Evolutionary conservation across 805 yeast species (phyloP).

Genomic region (Cephaloascus fragrans): DNA sequence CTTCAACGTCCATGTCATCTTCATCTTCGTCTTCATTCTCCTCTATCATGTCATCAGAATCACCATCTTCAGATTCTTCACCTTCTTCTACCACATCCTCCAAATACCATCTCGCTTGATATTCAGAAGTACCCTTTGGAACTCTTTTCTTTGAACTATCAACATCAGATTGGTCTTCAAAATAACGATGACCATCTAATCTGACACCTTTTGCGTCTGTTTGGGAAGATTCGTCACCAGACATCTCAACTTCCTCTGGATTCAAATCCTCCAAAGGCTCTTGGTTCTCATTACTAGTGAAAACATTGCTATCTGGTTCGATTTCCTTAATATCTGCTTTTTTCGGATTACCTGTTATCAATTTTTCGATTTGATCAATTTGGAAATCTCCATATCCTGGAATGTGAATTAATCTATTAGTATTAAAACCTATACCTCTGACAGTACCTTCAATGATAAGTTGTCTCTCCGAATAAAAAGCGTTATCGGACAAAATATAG

Average conservation of each 20-base stretch:
- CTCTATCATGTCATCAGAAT: slow-evolving; percentile 25
- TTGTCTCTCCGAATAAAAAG: slow-evolving; percentile 13
- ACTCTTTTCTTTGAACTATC: slow-evolving; percentile 9
- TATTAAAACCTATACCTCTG: slow-evolving; percentile 77
- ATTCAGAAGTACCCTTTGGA: slow-evolving; percentile 69
- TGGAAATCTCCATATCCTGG: slow-evolving; percentile 90
- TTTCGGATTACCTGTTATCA: slow-evolving; percentile 14
- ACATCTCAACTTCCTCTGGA: slow-evolving; percentile 44
- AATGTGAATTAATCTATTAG: slow-evolving; percentile 71
- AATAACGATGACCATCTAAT: slow-evolving; percentile 48
- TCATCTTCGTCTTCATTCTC: slow-evolving; percentile 27
- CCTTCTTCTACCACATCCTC: slow-evolving; percentile 38
- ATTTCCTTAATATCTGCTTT: slow-evolving; percentile 8
- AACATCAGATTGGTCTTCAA: slow-evolving; percentile 13
- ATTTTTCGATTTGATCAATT: slow-evolving; percentile 53
- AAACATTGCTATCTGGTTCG: slow-evolving; percentile 17
- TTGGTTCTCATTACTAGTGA: slow-evolving; percentile 28
- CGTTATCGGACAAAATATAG: slow-evolving; percentile 66
- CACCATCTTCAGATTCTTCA: slow-evolving; percentile 34
- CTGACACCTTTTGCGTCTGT: slow-evolving; percentile 32
- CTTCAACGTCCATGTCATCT: slow-evolving; percentile 10
- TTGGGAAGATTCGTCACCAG: slow-evolving; percentile 13
- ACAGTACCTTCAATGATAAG: slow-evolving; percentile 72
- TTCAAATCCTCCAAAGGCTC: slow-evolving; percentile 54
- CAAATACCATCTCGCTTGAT: slow-evolving; percentile 67